phyloP scores from a whole-genome alignment of 306 rosid species.

The Lathyrus sativus region DNA sequence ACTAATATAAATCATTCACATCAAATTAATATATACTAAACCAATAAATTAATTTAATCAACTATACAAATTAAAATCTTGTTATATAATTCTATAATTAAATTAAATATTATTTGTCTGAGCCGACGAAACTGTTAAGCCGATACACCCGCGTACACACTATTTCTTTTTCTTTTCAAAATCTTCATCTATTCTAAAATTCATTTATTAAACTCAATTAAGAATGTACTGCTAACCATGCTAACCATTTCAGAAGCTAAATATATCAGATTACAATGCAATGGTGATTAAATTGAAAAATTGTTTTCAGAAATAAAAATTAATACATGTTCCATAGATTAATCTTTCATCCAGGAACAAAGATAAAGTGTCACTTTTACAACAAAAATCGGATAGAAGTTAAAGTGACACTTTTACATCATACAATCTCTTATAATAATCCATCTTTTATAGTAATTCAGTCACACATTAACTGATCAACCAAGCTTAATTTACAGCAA shows the following conservation, averaged over 20 bases:
- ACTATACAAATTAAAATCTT: no score
- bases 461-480: slow-evolving; percentile 23
- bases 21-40: no score
- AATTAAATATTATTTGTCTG: no score
- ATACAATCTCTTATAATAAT: slow-evolving; percentile 21
- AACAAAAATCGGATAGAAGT: background rate
- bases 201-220: background rate
- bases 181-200: no score
- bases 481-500: slow-evolving; percentile 8
- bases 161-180: no score
- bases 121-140: no score
- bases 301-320: background rate
- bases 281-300: background rate
- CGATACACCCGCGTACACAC: no score
- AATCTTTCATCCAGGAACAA: background rate
- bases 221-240: background rate
- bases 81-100: no score
- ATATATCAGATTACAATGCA: background rate
- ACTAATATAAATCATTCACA: no score
- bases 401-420: slow-evolving; percentile 12
- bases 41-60: no score
- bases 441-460: slow-evolving; percentile 24
- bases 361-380: slow-evolving; percentile 1
- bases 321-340: background rate
- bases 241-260: background rate